phyloP scores from a whole-genome alignment of 306 rosid species.

The Luffa acutangula region DNA sequence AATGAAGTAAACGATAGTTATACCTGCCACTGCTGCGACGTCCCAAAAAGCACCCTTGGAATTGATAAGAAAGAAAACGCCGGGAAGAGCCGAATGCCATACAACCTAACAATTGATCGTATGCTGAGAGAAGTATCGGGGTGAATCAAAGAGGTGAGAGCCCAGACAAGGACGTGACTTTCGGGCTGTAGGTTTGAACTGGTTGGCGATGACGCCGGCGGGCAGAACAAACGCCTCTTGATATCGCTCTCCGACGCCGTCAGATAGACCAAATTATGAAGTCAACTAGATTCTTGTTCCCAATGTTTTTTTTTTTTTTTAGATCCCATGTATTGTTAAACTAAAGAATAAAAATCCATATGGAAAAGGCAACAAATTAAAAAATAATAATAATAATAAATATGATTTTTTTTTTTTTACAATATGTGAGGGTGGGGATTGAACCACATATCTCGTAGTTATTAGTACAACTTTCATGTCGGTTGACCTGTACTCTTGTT shows the following conservation, averaged over 20 bases:
- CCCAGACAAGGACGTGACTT: background rate
- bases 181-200: background rate
- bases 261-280: no score
- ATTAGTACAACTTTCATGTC: no score
- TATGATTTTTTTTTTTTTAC: no score
- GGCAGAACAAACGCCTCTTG: background rate
- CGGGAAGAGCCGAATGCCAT: constrained; percentile 3
- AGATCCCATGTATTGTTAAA: no score
- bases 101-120: background rate
- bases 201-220: background rate
- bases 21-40: constrained; percentile 7
- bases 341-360: no score
- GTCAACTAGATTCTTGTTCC: no score
- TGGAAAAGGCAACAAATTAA: no score
- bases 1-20: background rate
- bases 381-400: no score
- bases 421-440: no score
- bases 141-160: background rate
- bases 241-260: background rate
- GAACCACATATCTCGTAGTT: no score
- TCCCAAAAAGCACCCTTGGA: background rate
- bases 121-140: background rate
- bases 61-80: background rate
- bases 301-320: no score
- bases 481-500: no score